Conservation (phyloP, 306 rosid species). For the Abrus precatorius region DNA sequence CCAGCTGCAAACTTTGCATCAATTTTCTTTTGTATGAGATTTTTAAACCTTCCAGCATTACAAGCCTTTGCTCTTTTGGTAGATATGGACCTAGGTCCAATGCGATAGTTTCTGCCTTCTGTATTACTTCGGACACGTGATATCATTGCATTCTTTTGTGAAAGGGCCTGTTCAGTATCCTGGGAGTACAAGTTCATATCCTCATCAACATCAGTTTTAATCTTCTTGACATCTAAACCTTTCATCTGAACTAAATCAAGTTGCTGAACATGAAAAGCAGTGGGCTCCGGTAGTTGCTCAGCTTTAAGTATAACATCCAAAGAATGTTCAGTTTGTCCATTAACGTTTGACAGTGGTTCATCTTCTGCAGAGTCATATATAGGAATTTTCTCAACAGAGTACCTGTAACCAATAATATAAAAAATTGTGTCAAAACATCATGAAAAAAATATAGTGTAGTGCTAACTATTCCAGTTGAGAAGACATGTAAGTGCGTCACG, state of each 20-base stretch:
- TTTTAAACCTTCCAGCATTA: conserved; percentile 72
- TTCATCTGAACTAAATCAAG: conserved; percentile 61
- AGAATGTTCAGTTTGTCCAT: conserved; percentile 54
- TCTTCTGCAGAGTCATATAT: conserved; percentile 96
- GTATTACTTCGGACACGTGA: conserved; percentile 75
- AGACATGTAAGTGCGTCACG: too few relatives aligned
- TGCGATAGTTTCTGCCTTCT: conserved; percentile 73
- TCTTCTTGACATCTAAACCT: conserved; percentile 53
- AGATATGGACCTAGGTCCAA: conserved; percentile 66
- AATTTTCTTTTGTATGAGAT: conserved; percentile 63
- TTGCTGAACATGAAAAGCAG: conserved; percentile 61
- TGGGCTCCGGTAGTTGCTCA: conserved; percentile 59
- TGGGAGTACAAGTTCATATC: conserved; percentile 61
- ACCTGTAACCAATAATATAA: conserved; percentile 62
- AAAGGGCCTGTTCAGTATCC: conserved; percentile 59
- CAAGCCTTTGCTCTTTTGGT: conserved; percentile 70
- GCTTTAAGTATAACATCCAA: conserved; percentile 57
- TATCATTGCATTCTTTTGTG: conserved; percentile 76
- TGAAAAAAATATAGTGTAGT: not conserved
- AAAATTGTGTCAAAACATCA: conserved; percentile 16
- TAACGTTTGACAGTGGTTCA: conserved; percentile 65
- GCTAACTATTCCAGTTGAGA: too few relatives aligned
- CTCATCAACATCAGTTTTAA: conserved; percentile 61
- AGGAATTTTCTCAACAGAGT: conserved; percentile 94
- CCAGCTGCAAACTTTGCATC: conserved; percentile 76